These are phyloP conservation scores for Waltergamsia citrina DNA, from an alignment of 2,329 filamentous ascomycete genomes.

Conservation along the genomic window DNA sequence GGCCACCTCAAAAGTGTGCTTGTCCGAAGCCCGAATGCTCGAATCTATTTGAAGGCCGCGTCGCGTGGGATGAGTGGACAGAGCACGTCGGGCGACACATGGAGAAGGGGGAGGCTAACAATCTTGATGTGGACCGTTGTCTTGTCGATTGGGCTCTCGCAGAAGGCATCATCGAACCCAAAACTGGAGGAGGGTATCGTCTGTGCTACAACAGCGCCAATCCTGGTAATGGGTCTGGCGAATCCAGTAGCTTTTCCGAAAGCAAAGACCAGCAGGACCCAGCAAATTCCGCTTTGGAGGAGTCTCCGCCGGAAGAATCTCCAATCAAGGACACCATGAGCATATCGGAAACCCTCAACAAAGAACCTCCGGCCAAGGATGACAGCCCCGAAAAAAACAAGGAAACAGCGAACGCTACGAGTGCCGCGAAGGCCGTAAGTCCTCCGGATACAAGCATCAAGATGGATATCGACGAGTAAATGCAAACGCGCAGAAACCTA, in stretches of 20 bases:
- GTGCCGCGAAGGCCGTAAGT: too few relatives aligned
- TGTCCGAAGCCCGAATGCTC: constrained; percentile 66
- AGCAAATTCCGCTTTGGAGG: too few relatives aligned
- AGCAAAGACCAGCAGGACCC: too few relatives aligned
- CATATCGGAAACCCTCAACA: too few relatives aligned
- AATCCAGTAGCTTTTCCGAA: too few relatives aligned
- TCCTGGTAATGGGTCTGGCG: not conserved
- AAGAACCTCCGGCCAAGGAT: too few relatives aligned
- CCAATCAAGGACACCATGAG: not conserved
- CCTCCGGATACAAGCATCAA: not conserved
- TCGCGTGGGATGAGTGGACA: constrained; percentile 82
- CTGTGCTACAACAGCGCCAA: constrained; percentile 2
- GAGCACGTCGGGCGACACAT: constrained; percentile 89
- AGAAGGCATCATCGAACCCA: constrained; percentile 50
- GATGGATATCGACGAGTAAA: constrained; percentile 1
- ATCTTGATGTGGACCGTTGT: constrained; percentile 46
- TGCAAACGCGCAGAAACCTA: too few relatives aligned
- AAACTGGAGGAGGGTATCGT: constrained; percentile 1
- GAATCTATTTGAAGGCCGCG: constrained; percentile 58
- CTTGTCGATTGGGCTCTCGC: constrained; percentile 54
- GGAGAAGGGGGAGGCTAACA: constrained; percentile 58
- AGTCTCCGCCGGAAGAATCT: not conserved
- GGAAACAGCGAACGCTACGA: too few relatives aligned
- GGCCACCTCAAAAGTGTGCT: constrained; percentile 60
- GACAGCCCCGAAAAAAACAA: too few relatives aligned